Base-by-base conservation (phyloP, 2,329 filamentous ascomycete species). In the Ampelomyces quisqualis region DNA sequence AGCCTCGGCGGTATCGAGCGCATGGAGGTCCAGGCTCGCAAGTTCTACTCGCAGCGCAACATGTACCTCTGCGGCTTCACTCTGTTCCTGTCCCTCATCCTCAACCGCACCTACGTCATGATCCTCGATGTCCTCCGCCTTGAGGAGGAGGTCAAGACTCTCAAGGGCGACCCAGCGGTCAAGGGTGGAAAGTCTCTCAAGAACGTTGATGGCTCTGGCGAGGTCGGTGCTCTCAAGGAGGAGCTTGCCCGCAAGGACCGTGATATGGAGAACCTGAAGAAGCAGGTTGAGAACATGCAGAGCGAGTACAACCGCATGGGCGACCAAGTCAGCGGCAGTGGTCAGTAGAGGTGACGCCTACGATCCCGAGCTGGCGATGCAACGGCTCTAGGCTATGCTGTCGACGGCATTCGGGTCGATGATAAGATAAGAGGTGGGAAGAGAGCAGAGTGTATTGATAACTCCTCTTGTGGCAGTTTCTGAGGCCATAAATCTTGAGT, bases 61-160 rank as follows among this genome's bases (percentile, higher is more conserved):
- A 98, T 98, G 93, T 98, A 98, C 76, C 90, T 98, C 49, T 97
- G 93, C 73, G 93, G 93, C 60, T 98, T 98, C 79, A 98, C 93
- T 4, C 85, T 98, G 51, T 97, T 98, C 82, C 85, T 98, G 49
- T 97, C 91, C 38, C 80, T 98, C 53, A 98, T 98, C 73, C 88
- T 94, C 68, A 97, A 98, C 84, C 91, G 93, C 67, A 98, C 93
- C 66, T 98, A 97, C 77, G 87, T 85, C 65, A 91, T 97, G 88
- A 95, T 96, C 64, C 80, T 95, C 54, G 90, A 96, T 60, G 82
- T 87, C 36, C 86, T 96, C 64, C 82, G 88, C 50, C 85, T 98
- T 38, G 91, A 98, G 77, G 89, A 95, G 73, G 88, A 88, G 75
- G 75, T 96, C 67, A 90, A 89, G 79, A 75, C 80, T 51, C 85